Conservation (phyloP, 805 yeast genomes). For the Ogataea pignaliae region DNA sequence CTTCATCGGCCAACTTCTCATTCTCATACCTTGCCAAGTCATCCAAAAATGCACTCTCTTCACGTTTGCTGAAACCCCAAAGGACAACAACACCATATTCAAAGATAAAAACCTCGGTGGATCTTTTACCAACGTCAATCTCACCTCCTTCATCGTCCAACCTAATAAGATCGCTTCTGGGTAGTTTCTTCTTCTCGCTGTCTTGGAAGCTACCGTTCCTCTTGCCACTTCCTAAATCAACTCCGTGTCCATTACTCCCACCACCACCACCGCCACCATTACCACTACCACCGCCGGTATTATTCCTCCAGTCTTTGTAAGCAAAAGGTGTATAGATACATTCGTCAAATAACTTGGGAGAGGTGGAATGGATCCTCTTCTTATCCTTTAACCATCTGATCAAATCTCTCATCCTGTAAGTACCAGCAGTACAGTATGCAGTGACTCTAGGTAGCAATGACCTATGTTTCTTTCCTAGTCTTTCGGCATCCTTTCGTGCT, state of each 20-base stretch:
- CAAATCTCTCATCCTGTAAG: constrained; percentile 84
- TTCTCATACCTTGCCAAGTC: constrained; percentile 89
- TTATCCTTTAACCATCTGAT: constrained; percentile 81
- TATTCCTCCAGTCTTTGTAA: constrained; percentile 71
- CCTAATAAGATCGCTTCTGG: constrained; percentile 48
- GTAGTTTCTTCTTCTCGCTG: constrained; percentile 2
- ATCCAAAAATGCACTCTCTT: constrained; percentile 73
- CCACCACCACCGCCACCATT: no score
- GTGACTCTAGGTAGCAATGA: constrained; percentile 88
- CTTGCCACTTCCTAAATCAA: constrained; percentile 1
- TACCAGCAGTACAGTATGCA: constrained; percentile 93
- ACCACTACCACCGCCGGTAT: constrained; percentile 7
- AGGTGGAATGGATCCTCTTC: constrained; percentile 65
- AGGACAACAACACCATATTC: constrained; percentile 96
- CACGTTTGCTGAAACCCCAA: constrained; percentile 90
- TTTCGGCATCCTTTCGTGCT: constrained; percentile 91
- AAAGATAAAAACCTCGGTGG: constrained; percentile 79
- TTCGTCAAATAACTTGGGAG: constrained; percentile 89
- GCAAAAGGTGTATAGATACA: constrained; percentile 90
- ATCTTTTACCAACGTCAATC: constrained; percentile 74
- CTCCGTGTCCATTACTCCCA: not conserved
- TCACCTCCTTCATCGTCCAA: constrained; percentile 95
- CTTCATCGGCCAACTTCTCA: constrained; percentile 88
- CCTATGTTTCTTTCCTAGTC: constrained; percentile 81
- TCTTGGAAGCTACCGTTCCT: constrained; percentile 6